Percentiles rank a stretch among this genome's conserved stretches.
Evolutionary conservation across 2,329 filamentous ascomycete genomes (phyloP).

Genomic region (Diaporthe australafricana): DNA sequence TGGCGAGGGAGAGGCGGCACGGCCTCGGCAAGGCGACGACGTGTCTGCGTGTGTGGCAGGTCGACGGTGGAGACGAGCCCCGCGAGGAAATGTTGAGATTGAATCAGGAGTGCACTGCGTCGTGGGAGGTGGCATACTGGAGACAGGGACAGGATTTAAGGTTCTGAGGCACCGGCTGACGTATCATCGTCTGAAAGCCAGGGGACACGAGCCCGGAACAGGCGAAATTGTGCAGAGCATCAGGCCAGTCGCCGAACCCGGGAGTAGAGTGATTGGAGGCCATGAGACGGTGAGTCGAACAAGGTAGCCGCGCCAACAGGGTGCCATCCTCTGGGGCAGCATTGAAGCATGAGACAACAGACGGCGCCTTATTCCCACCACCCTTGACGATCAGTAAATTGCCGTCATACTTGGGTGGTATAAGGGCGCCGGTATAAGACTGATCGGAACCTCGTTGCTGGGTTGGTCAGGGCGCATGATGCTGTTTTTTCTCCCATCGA

Average conservation of each 20-base stretch:
- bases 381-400: not conserved
- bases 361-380: not conserved
- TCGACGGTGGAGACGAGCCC: not conserved
- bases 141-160: constrained; percentile 12
- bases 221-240: constrained; percentile 2
- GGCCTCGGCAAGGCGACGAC: not conserved
- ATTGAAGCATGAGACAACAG: not conserved
- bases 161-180: constrained; percentile 19
- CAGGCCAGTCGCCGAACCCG: not conserved
- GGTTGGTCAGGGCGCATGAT: not conserved
- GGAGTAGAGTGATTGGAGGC: not conserved
- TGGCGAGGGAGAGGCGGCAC: not conserved
- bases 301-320: not conserved
- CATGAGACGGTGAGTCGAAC: constrained; percentile 5
- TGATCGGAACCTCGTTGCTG: not conserved
- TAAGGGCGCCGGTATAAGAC: not conserved
- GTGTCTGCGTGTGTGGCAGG: constrained; percentile 9
- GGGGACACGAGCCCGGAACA: constrained; percentile 18
- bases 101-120: not conserved
- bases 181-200: constrained; percentile 24
- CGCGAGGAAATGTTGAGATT: not conserved
- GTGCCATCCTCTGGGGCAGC: not conserved
- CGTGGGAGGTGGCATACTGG: not conserved
- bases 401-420: not conserved
- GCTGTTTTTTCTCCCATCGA: not conserved